Evolutionary conservation across 306 rosid species (phyloP), one percentile per base, ranked within the genome.

Genomic region (Mucuna pruriens): DNA sequence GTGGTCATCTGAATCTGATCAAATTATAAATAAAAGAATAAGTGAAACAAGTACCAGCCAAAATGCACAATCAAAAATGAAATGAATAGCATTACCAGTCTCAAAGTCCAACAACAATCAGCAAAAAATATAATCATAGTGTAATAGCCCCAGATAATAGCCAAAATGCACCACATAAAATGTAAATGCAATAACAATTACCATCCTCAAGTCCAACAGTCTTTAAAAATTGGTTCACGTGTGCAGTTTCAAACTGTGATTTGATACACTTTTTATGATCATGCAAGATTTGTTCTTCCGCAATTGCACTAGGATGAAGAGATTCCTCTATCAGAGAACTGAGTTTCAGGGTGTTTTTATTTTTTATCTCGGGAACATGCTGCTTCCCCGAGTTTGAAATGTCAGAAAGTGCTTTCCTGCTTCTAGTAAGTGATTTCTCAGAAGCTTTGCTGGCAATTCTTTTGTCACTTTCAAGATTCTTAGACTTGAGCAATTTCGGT

Each of bases 331-430:
- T 49, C 71, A 69, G 58, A 22, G 34, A 77, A 52, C 70, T 77
- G 2, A 64, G 63, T 75, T 84, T 90, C 78, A 39, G 58, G 78
- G 40, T 72, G 16, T 46, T 81, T 39, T 84, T 89, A 60, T 62
- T 85, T 66, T 68, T 85, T 11, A 58, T 46, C 84, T 79, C 81
- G 7, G 57, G 83, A 22, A 52, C 74, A 23, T 12, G 78, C 7
- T 83, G 78, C 61, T 91, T 84, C 57, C 39, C 80, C 0, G 88
- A 75, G 83, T 92, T 92, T 77, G 97, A 92, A 71, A 92, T 89
- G 84, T 92, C 95, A 68, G 84, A 68, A 54, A 90, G 95, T 0
- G 89, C 89, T 54, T 81, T 88, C 84, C 94, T 90, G 74, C 84
- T 62, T 22, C 78, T 68, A 29, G 83, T 79, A 70, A 66, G 83